Evolutionary conservation across 352 stramenopile genomes (phyloP), one percentile per base, ranked within the genome.

Genomic region (Pythium volutum): DNA sequence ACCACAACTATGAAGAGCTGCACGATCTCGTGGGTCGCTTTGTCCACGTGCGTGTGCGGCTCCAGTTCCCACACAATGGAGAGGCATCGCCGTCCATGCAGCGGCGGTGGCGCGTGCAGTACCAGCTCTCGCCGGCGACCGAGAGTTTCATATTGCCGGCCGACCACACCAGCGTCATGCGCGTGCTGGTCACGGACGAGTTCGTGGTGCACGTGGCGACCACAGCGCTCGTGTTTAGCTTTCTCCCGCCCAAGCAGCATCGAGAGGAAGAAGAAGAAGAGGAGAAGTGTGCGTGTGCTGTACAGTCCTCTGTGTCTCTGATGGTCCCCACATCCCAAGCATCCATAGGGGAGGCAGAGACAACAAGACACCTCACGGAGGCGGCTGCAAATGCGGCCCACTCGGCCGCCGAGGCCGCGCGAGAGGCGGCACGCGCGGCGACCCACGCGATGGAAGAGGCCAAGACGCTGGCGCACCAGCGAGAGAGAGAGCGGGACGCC

Each of bases 91-190:
- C n/a, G n/a, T 27, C 6, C 20, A 22, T 2, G 33, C 6, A 6
- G 27, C 45, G 39, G 14, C 55, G 23, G 4, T 49, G 45, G 18
- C 72, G 66, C n/a, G 73, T 87, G 34, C 75, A 86, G 49, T 87
- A 86, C 53, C 77, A 89, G 62, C 26, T 84, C 48, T 76, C 67
- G 11, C 52, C 73, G n/a, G 36, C 62, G 31, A 79, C 67, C n/a
- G 77, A 89, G 55, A 85, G 73, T 57, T 87, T 77, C 26, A 58
- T 77, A 18, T 38, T 84, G 3, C 75, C 75, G 10, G 52, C 83
- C 16, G 70, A 87, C 29, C 76, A 88, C 60, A 84, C 75, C 4
- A 88, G 84, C 56, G 69, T 79, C 57, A 50, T 84, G 15, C 77
- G 75, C 34, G 54, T 87, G 25, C 64, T 89, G 14, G 77, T 89